Percentiles rank a stretch among this genome's conserved stretches.
Conservation (phyloP, 805 yeast genomes). For the Yamadazyma nakazawae region DNA sequence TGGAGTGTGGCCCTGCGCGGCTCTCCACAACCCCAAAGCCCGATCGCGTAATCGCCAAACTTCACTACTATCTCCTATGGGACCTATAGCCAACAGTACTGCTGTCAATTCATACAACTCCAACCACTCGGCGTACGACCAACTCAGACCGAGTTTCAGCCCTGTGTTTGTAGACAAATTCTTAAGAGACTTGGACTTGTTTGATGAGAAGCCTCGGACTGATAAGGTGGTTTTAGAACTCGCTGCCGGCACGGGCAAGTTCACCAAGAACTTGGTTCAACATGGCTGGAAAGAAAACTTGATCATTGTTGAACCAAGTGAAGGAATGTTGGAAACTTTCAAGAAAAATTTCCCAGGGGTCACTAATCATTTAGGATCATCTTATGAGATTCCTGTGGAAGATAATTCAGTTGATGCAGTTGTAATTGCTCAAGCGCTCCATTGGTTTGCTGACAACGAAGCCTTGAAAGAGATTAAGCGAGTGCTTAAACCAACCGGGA, state of each 20-base stretch:
- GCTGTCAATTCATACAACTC: conserved; percentile 49
- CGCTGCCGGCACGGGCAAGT: conserved; percentile 66
- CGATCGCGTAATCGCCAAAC: no score
- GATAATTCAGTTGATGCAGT: conserved; percentile 47
- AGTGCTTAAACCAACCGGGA: conserved; percentile 48
- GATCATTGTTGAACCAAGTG: conserved; percentile 53
- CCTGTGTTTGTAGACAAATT: conserved; percentile 40
- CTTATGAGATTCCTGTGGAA: conserved; percentile 45
- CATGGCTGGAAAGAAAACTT: conserved; percentile 38
- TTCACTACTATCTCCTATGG: not conserved
- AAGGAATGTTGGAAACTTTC: conserved; percentile 54
- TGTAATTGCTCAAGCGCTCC: conserved; percentile 59
- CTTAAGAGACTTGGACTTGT: conserved; percentile 33
- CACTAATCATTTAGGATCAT: conserved; percentile 33
- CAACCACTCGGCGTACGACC: conserved; percentile 52
- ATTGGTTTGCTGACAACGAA: conserved; percentile 55
- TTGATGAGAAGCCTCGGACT: conserved; percentile 14
- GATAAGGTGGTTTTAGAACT: conserved; percentile 41
- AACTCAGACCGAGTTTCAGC: conserved; percentile 50
- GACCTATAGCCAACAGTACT: conserved; percentile 22
- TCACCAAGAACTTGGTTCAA: conserved; percentile 43
- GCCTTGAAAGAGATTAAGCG: conserved; percentile 49
- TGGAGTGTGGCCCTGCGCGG: no score
- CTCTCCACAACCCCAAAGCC: no score
- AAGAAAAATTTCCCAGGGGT: conserved; percentile 42